Conservation (phyloP, 2,329 filamentous ascomycete genomes). For the Botrytis cinerea region DNA sequence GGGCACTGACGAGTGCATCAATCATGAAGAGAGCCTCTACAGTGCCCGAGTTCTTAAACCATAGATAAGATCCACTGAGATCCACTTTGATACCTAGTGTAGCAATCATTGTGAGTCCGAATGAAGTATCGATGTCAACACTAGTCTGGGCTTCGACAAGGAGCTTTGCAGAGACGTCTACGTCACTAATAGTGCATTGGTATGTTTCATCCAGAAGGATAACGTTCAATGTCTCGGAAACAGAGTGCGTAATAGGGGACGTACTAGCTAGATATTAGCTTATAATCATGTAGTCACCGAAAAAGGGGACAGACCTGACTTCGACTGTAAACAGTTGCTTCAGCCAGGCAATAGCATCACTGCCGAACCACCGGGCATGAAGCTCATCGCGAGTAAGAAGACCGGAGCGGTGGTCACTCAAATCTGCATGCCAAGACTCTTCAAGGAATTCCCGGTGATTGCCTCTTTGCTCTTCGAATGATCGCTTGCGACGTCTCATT, state of each 20-base stretch:
- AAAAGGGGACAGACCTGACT: too few relatives aligned
- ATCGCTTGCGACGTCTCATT: neutral
- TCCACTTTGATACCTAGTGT: neutral
- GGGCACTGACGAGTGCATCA: neutral
- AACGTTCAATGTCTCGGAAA: too few relatives aligned
- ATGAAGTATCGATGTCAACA: neutral
- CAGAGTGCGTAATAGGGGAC: too few relatives aligned
- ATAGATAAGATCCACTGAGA: neutral
- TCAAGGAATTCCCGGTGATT: constrained; percentile 9
- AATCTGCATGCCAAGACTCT: constrained; percentile 1
- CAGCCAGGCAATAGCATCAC: neutral
- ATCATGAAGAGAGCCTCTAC: neutral
- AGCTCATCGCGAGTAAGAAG: neutral
- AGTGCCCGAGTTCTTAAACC: neutral
- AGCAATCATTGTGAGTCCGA: neutral
- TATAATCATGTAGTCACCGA: neutral
- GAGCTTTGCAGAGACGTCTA: neutral
- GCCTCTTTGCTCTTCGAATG: neutral
- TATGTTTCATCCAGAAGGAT: too few relatives aligned
- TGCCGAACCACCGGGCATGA: constrained; percentile 13
- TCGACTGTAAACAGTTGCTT: too few relatives aligned
- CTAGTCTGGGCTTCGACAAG: neutral
- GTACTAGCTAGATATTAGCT: neutral
- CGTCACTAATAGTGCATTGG: too few relatives aligned
- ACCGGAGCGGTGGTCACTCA: neutral